Evolutionary conservation across 257 asterid species (phyloP).

Genomic region (Solanum chmielewskii): DNA sequence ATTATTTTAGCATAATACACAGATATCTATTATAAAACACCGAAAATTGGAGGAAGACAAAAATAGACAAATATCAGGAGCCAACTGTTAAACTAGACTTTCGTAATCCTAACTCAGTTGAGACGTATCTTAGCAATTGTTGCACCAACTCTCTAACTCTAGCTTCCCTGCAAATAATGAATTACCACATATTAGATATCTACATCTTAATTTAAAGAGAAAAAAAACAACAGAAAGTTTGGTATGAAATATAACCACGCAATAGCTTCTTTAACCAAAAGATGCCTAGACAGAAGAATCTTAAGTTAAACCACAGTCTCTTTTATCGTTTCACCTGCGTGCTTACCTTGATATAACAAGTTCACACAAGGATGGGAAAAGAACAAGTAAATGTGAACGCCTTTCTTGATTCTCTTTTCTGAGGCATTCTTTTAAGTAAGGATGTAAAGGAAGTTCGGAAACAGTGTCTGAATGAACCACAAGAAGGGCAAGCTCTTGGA

Average conservation of each 20-base stretch:
- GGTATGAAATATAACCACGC: neutral
- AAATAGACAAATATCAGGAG: neutral
- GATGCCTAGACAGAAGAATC: neutral
- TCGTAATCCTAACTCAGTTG: slow-evolving; percentile 61
- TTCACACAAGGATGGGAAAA: slow-evolving; percentile 83
- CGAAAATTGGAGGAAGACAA: neutral
- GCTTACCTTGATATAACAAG: slow-evolving; percentile 86
- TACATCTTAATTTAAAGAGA: neutral
- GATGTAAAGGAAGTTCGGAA: slow-evolving; percentile 58
- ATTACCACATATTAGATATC: neutral
- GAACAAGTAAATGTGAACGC: slow-evolving; percentile 73
- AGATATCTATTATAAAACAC: neutral
- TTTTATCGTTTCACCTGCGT: neutral
- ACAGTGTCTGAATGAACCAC: slow-evolving; percentile 70
- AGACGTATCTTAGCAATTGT: slow-evolving; percentile 56
- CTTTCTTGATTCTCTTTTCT: slow-evolving; percentile 23
- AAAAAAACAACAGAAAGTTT: neutral
- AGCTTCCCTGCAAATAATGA: slow-evolving; percentile 52
- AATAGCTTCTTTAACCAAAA: neutral
- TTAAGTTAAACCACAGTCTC: neutral
- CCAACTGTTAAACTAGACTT: slow-evolving; percentile 20
- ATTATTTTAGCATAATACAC: neutral
- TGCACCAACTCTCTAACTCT: slow-evolving; percentile 76
- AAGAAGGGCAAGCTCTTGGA: slow-evolving; percentile 76
- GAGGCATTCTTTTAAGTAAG: slow-evolving; percentile 40